Percentiles rank a stretch among this genome's conserved stretches.
phyloP scores from a whole-genome alignment of 306 rosid genomes.

The Cicer cuneatum region DNA sequence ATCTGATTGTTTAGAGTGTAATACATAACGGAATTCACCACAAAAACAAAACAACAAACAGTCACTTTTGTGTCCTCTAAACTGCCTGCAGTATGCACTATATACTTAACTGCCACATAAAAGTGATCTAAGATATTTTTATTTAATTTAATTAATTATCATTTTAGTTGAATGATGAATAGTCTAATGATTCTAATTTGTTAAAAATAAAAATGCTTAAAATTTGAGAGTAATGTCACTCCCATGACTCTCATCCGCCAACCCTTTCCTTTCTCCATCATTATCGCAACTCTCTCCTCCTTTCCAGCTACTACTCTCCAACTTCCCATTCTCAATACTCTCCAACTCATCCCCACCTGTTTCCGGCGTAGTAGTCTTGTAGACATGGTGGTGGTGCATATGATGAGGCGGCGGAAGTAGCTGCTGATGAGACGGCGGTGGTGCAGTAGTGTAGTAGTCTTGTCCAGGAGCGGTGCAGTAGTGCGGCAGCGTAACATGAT shows the following conservation, averaged over 20 bases:
- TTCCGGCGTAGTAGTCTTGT: conserved; percentile 68
- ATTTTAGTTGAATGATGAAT: conserved; percentile 29
- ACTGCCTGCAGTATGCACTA: conserved; percentile 4
- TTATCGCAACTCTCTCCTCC: conserved; percentile 87
- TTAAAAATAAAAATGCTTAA: conserved; percentile 38
- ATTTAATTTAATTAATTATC: conserved; percentile 6
- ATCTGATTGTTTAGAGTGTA: conserved; percentile 31
- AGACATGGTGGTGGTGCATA: conserved; percentile 80
- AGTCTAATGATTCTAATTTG: conserved; percentile 33
- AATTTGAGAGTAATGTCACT: conserved; percentile 87
- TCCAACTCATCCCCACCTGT: conserved; percentile 70
- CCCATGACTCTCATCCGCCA: conserved; percentile 76
- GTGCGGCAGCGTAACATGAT: conserved; percentile 60
- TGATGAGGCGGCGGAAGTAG: conserved; percentile 53
- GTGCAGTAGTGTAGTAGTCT: conserved; percentile 66
- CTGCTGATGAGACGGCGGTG: conserved; percentile 38
- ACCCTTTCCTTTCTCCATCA: conserved; percentile 65
- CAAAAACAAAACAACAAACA: conserved; percentile 55
- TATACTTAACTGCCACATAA: conserved; percentile 27
- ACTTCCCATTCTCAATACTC: conserved; percentile 95
- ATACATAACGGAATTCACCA: conserved; percentile 27
- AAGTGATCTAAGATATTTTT: not conserved
- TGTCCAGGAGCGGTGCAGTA: conserved; percentile 70
- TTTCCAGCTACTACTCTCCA: conserved; percentile 96
- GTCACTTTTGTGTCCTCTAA: conserved; percentile 56